Evolutionary conservation across 768 basidiomycete species (phyloP).

Genomic region (Tylopilus sp.): DNA sequence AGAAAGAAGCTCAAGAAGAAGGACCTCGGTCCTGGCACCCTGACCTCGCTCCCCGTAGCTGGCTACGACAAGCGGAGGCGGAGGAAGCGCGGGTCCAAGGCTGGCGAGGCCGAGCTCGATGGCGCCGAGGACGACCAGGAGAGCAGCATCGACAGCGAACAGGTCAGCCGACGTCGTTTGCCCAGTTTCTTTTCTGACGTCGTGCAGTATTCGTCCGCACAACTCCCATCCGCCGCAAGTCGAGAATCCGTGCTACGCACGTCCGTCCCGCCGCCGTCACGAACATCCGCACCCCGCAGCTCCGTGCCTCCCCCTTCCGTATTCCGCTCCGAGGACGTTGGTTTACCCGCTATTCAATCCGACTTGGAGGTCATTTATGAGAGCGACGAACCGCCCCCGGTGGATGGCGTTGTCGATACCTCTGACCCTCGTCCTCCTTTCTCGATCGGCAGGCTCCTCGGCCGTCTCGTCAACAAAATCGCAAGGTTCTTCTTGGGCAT

Average conservation of each 20-base stretch:
- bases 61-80: constrained; percentile 59
- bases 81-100: constrained; percentile 48
- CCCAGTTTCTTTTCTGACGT: constrained; percentile 6
- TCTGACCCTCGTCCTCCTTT: constrained; percentile 28
- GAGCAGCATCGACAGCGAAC: constrained; percentile 35
- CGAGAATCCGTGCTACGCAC: constrained; percentile 32
- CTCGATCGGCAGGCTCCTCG: constrained; percentile 47
- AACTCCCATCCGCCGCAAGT: constrained; percentile 33
- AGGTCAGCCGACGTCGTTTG: constrained; percentile 36
- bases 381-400: constrained; percentile 48
- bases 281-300: constrained; percentile 35
- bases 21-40: constrained; percentile 49
- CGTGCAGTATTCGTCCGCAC: constrained; percentile 25
- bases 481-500: constrained; percentile 29
- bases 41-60: constrained; percentile 67
- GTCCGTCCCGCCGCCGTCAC: constrained; percentile 38
- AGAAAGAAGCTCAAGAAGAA: constrained; percentile 50
- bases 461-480: constrained; percentile 39
- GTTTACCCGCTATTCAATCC: constrained; percentile 41
- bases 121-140: constrained; percentile 51
- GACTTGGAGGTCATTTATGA: constrained; percentile 64
- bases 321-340: constrained; percentile 16
- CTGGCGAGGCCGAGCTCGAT: constrained; percentile 32
- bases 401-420: constrained; percentile 26
- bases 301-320: constrained; percentile 42